A percentile compares a stretch with the other conserved stretches of the same genome.
phyloP scores from a whole-genome alignment of 2,329 filamentous ascomycete species.

The Dryadomyces quercivorus region DNA sequence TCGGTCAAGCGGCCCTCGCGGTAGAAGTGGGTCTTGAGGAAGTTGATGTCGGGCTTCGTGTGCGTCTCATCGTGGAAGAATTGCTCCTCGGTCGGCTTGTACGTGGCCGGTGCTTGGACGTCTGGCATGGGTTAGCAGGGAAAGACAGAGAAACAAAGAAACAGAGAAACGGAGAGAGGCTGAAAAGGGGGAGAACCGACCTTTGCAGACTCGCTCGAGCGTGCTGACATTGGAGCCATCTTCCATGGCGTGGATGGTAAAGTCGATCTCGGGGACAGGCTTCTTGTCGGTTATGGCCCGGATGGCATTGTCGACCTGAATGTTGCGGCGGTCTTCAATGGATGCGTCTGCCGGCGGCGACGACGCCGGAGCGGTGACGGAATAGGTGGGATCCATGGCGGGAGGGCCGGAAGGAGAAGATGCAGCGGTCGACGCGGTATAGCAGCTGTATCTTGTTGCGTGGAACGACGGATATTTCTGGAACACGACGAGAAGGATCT shows the following conservation, averaged over 20 bases:
- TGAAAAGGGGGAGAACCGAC: slow-evolving; percentile 35
- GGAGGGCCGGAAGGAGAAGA: not conserved
- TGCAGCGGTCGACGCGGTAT: not conserved
- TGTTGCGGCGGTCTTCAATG: slow-evolving; percentile 34
- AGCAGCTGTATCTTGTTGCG: not conserved
- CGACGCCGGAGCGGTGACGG: slow-evolving; percentile 21
- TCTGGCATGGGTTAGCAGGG: slow-evolving; percentile 39
- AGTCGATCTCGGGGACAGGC: slow-evolving; percentile 94
- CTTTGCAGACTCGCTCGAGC: slow-evolving; percentile 94
- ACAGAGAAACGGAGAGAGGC: not conserved
- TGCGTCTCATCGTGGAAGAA: slow-evolving; percentile 83
- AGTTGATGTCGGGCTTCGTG: slow-evolving; percentile 81
- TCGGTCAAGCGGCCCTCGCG: slow-evolving; percentile 93
- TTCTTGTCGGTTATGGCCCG: slow-evolving; percentile 91
- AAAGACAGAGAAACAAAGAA: slow-evolving; percentile 13
- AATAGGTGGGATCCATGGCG: slow-evolving; percentile 36
- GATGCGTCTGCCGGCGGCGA: slow-evolving; percentile 10
- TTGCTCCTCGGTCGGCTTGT: slow-evolving; percentile 82
- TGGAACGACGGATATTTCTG: not conserved
- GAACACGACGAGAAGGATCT: no score
- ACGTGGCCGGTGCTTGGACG: slow-evolving; percentile 93
- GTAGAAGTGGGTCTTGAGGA: slow-evolving; percentile 97
- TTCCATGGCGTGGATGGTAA: slow-evolving; percentile 96
- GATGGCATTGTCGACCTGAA: slow-evolving; percentile 76
- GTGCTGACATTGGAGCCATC: slow-evolving; percentile 94